Percentiles rank a stretch among this genome's conserved stretches.
Conservation (phyloP, 495 filamentous ascomycete genomes). For the Annulohypoxylon bovei region DNA sequence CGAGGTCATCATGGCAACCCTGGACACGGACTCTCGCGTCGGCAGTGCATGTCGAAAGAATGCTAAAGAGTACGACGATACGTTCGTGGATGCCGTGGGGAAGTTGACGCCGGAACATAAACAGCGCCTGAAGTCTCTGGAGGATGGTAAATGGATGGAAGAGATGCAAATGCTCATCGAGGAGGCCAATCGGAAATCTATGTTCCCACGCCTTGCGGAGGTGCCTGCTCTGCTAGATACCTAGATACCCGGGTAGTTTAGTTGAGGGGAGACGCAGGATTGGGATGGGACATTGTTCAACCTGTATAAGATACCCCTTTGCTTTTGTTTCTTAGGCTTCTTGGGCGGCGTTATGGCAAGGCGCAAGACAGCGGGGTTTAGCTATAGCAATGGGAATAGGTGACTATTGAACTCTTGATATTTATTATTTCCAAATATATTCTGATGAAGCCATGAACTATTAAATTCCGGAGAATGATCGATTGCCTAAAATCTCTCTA, state of each 20-base stretch:
- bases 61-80: not conserved
- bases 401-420: not conserved
- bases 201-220: not conserved
- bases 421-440: not conserved
- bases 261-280: not conserved
- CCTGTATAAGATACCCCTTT: not conserved
- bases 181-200: not conserved
- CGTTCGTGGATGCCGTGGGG: not conserved
- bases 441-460: not conserved
- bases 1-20: not conserved
- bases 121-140: not conserved
- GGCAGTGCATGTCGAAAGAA: not conserved
- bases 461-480: too few relatives aligned
- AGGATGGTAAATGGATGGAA: not conserved
- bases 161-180: not conserved
- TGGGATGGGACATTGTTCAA: not conserved
- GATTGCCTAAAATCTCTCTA: not conserved
- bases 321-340: not conserved
- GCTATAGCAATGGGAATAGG: not conserved
- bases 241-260: too few relatives aligned
- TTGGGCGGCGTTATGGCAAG: not conserved
- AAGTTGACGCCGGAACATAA: not conserved
- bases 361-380: not conserved
- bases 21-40: not conserved
- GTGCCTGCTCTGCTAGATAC: not conserved